Evolutionary conservation across 805 yeast species (phyloP), one percentile per base, ranked within the genome.

Genomic region (Candida ipomoeae): DNA sequence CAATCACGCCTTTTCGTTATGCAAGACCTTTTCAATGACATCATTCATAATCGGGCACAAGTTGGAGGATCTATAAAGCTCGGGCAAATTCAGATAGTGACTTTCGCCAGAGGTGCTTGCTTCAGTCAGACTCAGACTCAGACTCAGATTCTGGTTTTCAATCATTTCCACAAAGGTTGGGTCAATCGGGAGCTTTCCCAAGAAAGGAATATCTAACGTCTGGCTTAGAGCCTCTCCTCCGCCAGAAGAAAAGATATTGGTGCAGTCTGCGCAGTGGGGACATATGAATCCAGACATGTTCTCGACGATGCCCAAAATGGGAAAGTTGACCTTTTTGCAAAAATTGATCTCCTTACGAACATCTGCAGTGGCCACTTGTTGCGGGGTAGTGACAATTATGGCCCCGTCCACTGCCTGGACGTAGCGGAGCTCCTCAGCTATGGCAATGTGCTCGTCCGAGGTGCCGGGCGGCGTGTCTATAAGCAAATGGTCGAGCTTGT

Each of bases 381-480:
- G 99, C 1, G 99, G 99, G 0, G 99, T 94, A 0, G 99, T 94
- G 6, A 94, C 99, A 1, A 94, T 80, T 0, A 94, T 84, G 0
- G 97, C 97, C 0, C 98, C 98, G 59, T 89, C 96, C 3, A 72
- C 61, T 2, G 92, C 89, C 26, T 77, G 75, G 0, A 83, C 83
- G 63, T 70, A 78, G 50, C 85, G 70, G 38, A 94, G 74, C 66
- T 90, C 96, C 63, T 94, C 98, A 5, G 97, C 97, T 36, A 95
- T 86, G 3, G 97, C 90, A 36, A 94, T 94, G 65, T 94, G 99
- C 65, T 94, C 99, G 67, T 94, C 99, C 0, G 96, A 87, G 0
- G 99, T 94, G 0, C 99, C 99, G 0, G 99, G 99, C 0, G 99
- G 99, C 0, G 99, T 94, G 65, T 94, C 99, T 5, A 94, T 90